Evolutionary conservation across 129 eudicot species (phyloP), one percentile per base, ranked within the genome.

Genomic region (Flaveria robusta): DNA sequence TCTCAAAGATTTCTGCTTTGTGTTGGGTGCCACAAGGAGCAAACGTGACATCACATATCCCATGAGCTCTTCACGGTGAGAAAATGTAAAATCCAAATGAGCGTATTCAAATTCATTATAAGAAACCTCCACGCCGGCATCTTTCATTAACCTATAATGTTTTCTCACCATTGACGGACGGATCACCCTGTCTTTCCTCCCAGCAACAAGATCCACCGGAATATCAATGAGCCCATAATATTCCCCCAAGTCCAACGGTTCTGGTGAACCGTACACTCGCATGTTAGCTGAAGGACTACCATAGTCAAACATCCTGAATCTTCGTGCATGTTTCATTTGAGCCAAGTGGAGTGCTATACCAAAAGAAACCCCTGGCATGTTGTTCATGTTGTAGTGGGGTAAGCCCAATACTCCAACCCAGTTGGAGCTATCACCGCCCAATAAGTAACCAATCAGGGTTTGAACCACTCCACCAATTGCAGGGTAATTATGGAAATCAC

Each of bases 391-490:
- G 77, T 94, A 94, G 76, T 94, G 98, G 0, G 97, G 96, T 55
- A 91, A 70, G 3, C 98, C 97, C 7, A 94, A 47, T 14, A 87
- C 98, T 24, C 98, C 98, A 2, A 94, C 91, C 98, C 98, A 94
- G 49, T 94, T 94, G 11, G 98, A 94, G 74, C 92, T 89, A 68
- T 94, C 98, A 19, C 98, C 98, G 16, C 98, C 98, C 0, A 89
- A 82, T 23, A 87, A 79, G 46, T 94, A 91, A 77, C 98, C 85
- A 74, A 94, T 84, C 4, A 94, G 89, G 69, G 98, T 91, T 77
- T 94, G 98, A 14, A 94, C 97, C 12, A 94, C 87, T 23, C 98
- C 98, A 18, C 98, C 98, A 27, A 94, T 93, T 13, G 97, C 98
- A 15, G 98, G 98, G 70, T 91, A 83, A 77, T 94, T 94, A 78